Percentiles rank a stretch among this genome's conserved stretches.
Evolutionary conservation across 2,329 filamentous ascomycete genomes (phyloP).

Genomic region (Diaporthe batatas): DNA sequence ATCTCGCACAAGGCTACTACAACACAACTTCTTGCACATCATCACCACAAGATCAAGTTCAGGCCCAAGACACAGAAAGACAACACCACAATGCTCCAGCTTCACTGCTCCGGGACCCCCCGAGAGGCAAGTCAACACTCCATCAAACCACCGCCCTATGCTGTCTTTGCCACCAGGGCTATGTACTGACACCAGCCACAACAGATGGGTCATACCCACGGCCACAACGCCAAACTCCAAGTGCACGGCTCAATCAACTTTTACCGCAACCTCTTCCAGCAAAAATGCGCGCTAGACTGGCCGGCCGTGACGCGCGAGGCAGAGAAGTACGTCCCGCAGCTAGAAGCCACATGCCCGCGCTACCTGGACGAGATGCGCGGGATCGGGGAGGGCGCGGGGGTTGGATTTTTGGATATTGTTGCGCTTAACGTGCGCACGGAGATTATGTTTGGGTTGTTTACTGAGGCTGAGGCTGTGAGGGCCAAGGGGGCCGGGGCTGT

Average conservation of each 20-base stretch:
- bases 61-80: too few relatives aligned
- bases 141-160: too few relatives aligned
- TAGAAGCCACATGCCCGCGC: slow-evolving; percentile 25
- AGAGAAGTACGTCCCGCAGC: slow-evolving; percentile 15
- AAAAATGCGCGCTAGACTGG: slow-evolving; percentile 38
- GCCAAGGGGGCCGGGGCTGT: background rate
- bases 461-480: slow-evolving; percentile 5
- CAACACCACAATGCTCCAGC: slow-evolving; percentile 14
- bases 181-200: background rate
- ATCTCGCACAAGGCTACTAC: background rate
- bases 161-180: too few relatives aligned
- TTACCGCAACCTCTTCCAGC: slow-evolving; percentile 35
- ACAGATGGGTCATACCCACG: slow-evolving; percentile 40
- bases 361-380: slow-evolving; percentile 41
- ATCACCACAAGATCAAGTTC: too few relatives aligned
- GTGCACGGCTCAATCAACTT: slow-evolving; percentile 40
- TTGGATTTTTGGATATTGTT: slow-evolving; percentile 38
- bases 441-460: slow-evolving; percentile 41
- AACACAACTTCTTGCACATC: background rate
- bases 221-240: slow-evolving; percentile 27
- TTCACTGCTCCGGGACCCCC: slow-evolving; percentile 40
- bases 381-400: slow-evolving; percentile 36
- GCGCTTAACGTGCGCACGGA: slow-evolving; percentile 43
- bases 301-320: slow-evolving; percentile 35
- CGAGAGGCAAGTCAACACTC: slow-evolving; percentile 19